These are phyloP conservation scores for Clavariopsis aquatica DNA, from an alignment of 495 filamentous ascomycete species.

Conservation along the genomic window DNA sequence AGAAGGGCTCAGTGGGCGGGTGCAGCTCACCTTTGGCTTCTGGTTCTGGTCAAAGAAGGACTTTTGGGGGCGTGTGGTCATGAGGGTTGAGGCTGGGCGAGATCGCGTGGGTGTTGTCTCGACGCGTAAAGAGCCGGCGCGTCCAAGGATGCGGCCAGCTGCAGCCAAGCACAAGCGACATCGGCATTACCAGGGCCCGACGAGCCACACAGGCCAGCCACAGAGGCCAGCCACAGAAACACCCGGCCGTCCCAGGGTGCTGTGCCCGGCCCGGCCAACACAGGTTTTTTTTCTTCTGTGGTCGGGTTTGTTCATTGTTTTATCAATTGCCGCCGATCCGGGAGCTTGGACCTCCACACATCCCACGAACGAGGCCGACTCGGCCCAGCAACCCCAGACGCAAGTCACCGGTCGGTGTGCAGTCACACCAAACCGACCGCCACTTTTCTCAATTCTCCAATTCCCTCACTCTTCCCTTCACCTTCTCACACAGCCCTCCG, in stretches of 20 bases:
- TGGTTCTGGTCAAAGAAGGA: constrained; percentile 51
- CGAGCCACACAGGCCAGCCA: background rate
- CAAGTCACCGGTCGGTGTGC: constrained; percentile 16
- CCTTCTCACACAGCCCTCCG: background rate
- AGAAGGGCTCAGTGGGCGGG: background rate
- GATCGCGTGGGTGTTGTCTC: background rate
- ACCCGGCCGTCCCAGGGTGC: background rate
- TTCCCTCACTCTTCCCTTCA: constrained; percentile 14
- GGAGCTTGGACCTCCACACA: constrained; percentile 24
- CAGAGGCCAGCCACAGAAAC: background rate
- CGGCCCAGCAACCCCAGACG: constrained; percentile 11
- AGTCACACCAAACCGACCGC: background rate
- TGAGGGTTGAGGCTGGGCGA: constrained; percentile 28
- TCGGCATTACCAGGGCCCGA: background rate
- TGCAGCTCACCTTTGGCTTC: constrained; percentile 36
- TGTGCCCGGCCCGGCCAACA: background rate
- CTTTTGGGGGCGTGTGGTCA: constrained; percentile 48
- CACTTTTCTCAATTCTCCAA: constrained; percentile 8
- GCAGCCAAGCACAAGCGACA: constrained; percentile 9
- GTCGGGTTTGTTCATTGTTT: constrained; percentile 12
- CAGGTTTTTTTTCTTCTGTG: background rate
- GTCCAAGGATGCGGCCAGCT: constrained; percentile 1
- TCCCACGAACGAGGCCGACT: constrained; percentile 5
- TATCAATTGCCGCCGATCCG: background rate
- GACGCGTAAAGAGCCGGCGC: constrained; percentile 10